phyloP scores from a whole-genome alignment of 441 rosid genomes.

The Raphanus hybrid region DNA sequence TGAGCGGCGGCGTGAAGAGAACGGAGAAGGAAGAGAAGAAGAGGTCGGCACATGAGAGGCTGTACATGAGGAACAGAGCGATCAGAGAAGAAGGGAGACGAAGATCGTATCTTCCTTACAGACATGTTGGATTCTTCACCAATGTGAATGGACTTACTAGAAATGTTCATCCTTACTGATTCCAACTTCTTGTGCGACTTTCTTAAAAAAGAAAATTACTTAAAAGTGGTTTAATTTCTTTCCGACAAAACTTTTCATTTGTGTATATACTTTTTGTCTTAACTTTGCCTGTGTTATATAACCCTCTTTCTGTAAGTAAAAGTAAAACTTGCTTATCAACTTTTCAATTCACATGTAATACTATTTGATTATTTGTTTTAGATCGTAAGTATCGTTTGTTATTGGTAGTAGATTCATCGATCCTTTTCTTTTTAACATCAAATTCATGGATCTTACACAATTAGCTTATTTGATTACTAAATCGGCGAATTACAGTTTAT shows the following conservation, averaged over 20 bases:
- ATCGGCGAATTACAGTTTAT: no score
- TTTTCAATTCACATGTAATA: neutral
- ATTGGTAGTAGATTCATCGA: no score
- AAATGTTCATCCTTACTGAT: conserved; percentile 73
- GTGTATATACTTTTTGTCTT: neutral
- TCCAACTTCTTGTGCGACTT: neutral
- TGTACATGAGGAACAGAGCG: conserved; percentile 60
- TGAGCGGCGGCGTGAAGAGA: conserved; percentile 1
- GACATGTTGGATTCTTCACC: conserved; percentile 78
- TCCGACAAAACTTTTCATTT: conserved; percentile 10
- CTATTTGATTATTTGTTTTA: neutral
- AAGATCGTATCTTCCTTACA: conserved; percentile 72
- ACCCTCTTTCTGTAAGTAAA: conserved; percentile 18
- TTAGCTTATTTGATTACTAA: no score
- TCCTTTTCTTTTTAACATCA: no score
- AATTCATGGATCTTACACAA: no score
- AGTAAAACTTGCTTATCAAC: neutral
- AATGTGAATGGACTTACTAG: conserved; percentile 59
- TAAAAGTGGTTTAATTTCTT: neutral
- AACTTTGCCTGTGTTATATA: no score
- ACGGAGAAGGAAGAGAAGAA: conserved; percentile 30
- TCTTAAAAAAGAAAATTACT: neutral
- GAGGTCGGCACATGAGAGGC: conserved; percentile 60
- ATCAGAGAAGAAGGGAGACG: conserved; percentile 55
- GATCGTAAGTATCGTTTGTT: no score